Conservation (phyloP, 1,284 basidiomycete species). For the Hypsizygus ulmarius region DNA sequence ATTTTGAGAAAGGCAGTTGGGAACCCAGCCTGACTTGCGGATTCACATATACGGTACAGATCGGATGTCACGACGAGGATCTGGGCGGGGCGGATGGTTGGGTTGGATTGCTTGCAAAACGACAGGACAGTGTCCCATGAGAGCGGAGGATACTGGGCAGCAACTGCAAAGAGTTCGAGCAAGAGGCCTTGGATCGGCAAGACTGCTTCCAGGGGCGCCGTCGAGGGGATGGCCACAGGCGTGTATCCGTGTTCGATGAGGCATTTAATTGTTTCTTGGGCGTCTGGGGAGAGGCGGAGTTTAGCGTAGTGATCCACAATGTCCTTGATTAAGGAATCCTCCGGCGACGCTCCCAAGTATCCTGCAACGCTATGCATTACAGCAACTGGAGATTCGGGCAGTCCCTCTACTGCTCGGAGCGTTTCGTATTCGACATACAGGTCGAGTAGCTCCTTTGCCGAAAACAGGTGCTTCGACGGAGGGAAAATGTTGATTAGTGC, state of each 20-base stretch:
- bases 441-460: not conserved
- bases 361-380: not conserved
- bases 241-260: too few species aligned
- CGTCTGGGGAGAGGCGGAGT: too few species aligned
- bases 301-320: not conserved
- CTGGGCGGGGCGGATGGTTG: not conserved
- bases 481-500: not conserved
- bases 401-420: not conserved
- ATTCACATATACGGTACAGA: not conserved
- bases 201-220: too few species aligned
- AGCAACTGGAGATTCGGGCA: not conserved
- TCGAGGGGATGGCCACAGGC: too few species aligned
- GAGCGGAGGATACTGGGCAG: not conserved
- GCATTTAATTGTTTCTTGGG: too few species aligned
- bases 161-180: not conserved
- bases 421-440: constrained; percentile 1
- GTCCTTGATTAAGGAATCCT: not conserved
- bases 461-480: not conserved
- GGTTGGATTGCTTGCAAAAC: not conserved
- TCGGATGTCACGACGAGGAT: not conserved
- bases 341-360: not conserved
- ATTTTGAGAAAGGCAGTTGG: not conserved
- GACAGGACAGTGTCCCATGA: not conserved
- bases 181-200: too few species aligned
- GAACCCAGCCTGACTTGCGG: not conserved